A percentile compares a stretch with the other conserved stretches of the same genome.
These are phyloP conservation scores for Rhodomyrtus tomentosa DNA, from an alignment of 345 rosid species.

Conservation along the genomic window DNA sequence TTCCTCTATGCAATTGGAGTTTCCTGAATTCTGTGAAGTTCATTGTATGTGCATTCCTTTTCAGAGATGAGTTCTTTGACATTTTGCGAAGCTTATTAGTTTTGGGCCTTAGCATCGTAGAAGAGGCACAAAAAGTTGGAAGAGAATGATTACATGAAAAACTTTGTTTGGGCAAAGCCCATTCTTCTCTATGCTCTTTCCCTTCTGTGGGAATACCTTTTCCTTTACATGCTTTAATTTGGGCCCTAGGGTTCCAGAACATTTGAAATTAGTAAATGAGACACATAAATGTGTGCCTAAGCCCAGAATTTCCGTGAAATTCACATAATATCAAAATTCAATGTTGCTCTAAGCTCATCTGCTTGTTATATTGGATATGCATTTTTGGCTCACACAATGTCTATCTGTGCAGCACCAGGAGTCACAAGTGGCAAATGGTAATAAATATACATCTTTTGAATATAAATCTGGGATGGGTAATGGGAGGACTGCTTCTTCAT, in stretches of 20 bases:
- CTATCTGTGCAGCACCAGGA: constrained; percentile 74
- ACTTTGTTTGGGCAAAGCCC: neutral
- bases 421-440: constrained; percentile 61
- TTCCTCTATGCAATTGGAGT: neutral
- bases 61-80: neutral
- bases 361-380: neutral
- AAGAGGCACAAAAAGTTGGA: neutral
- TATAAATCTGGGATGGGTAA: constrained; percentile 91
- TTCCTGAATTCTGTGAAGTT: neutral
- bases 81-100: neutral
- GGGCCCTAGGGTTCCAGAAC: neutral
- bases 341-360: neutral
- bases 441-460: constrained; percentile 85
- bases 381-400: neutral
- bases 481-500: constrained; percentile 88
- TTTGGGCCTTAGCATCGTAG: neutral
- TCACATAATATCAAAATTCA: neutral
- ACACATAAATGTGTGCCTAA: neutral
- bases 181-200: neutral
- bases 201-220: neutral
- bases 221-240: neutral
- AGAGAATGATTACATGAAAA: neutral
- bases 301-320: neutral
- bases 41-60: neutral
- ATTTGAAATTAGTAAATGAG: neutral